Evolutionary conservation across 2,329 filamentous ascomycete genomes (phyloP), one percentile per base, ranked within the genome.

Genomic region (Penicillium fuscoglaucum): DNA sequence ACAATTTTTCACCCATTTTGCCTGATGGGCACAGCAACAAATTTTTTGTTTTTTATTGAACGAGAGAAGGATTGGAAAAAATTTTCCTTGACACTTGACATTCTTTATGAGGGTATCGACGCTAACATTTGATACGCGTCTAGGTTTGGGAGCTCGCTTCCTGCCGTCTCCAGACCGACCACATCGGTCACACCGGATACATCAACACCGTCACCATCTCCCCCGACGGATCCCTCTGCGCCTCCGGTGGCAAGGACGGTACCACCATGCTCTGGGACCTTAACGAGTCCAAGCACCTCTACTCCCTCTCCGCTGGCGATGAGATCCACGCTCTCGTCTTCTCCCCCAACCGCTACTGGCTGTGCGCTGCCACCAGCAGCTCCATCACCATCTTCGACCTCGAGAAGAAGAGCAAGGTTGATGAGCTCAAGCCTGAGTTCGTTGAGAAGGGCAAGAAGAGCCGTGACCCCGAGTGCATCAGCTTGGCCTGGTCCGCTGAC

Each of bases 341-440:
- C 91, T 98, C 95, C 68, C 95, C 95, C 78, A 99, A 99, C 91
- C 90, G 95, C 82, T 99, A 99, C 91, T 99, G 95, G 95, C 89
- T 99, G 73, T 99, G 95, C 87, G 95, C 95, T 78, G 95, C 95
- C 79, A 99, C 95, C 67, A 87, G 91, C 78, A 91, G 87, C 84
- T 92, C 88, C 87, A 98, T 99, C 87, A 97, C 97, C 87, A 98
- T 99, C 87, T 99, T 99, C 84, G 95, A 99, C 78, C 88, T 99
- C 72, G 95, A 99, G 91, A 99, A 99, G 93, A 99, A 99, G 93
- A 96, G 89, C 90, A 98, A 97, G 90, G 93, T 98, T 78, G 93
- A 98, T 76, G 95, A 98, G 88, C 89, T 99, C 81, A 97, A 96
- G 90, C 93, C 93, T 71, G 95, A 99, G 81, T 96, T 95, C 85